Evolutionary conservation across 768 basidiomycete species (phyloP), one percentile per base, ranked within the genome.

Genomic region (Rickenella mellea): DNA sequence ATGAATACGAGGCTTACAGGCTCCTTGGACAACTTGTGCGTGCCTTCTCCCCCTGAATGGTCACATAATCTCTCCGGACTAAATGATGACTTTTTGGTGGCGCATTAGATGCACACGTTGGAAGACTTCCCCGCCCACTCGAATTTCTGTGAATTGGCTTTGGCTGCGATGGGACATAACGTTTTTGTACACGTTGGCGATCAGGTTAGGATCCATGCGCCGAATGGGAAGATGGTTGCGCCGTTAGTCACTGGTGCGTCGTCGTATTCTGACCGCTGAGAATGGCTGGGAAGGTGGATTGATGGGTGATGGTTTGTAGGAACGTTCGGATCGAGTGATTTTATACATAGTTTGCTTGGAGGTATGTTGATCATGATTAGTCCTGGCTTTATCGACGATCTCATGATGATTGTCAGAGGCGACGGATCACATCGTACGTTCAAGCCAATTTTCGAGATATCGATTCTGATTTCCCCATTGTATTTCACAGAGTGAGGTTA

Each of bases 121-220:
- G 89, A 92, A 56, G 89, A 96, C 55, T 92, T 86, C 56, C 65
- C 87, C 2, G 88, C 91, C 0, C 92, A 96, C 57, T 84, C 82
- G 42, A 87, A 94, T 65, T 93, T 86, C 56, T 88, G 84, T 66
- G 91, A 96, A 59, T 68, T 94, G 8, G 69, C 77, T 1, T 73
- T 97, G 10, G 74, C 82, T 27, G 67, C 70, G 0, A 65, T 90
- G 65, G 93, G 92, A 0, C 67, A 91, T 56, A 66, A 89, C 31
- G 80, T 94, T 3, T 97, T 96, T 62, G 59, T 76, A 22, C 92
- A 97, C 51, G 86, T 94, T 25, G 93, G 93, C 4, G 81, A 87
- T 42, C 72, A 76, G 37, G 82, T 82, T 8, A 71, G 79, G 27
- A 67, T 94, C 25, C 78, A 79, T 40, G 78, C 84, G 10, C 86